Evolutionary conservation across 495 filamentous ascomycete species (phyloP), one percentile per base, ranked within the genome.

Genomic region (Penicillium cosmopolitanum): DNA sequence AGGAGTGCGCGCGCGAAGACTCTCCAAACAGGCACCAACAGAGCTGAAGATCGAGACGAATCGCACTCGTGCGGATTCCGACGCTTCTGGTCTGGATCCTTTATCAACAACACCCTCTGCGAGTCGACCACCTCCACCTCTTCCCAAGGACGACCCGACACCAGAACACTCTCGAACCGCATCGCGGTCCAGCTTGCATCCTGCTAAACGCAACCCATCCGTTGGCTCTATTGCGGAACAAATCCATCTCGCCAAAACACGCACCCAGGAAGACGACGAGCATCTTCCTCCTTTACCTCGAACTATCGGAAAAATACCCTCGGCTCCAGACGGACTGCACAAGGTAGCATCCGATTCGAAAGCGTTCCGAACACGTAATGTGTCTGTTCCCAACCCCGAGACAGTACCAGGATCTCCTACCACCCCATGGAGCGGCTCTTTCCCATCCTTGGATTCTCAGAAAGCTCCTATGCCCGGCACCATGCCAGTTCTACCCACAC

Each of bases 41-140:
- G 90, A 92, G 67, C 79, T 98, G 60, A 97, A 91, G 75, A 97
- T 98, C 38, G 92, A 98, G 71, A 96, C 93, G 2, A 80, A 81
- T 34, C 75, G 80, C 46, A 72, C 74, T 31, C 75, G 75, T 19
- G 64, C 75, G 8, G 70, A 74, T 11, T 77, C 77, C 15, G 69
- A 73, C 34, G 67, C 73, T 8, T 65, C 79, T 8, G 77, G 74
- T 18, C 66, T 77, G 28, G 81, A 84, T 38, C 68, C 78, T 15
- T 70, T 76, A 11, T 38, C 36, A 13, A 23, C 73, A 33, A 65
- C 63, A 15, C 62, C 58, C 16, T 50, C 54, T 3, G 60, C 57
- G 4, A 62, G 51, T 43, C 66, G 50, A 42, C 72, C 71, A 13
- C 70, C 67, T 16, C 66, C 67, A 21, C 64, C 66, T 15, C 60